Evolutionary conservation across 2,329 filamentous ascomycete species (phyloP), one percentile per base, ranked within the genome.

Genomic region (Leptographium procerum): DNA sequence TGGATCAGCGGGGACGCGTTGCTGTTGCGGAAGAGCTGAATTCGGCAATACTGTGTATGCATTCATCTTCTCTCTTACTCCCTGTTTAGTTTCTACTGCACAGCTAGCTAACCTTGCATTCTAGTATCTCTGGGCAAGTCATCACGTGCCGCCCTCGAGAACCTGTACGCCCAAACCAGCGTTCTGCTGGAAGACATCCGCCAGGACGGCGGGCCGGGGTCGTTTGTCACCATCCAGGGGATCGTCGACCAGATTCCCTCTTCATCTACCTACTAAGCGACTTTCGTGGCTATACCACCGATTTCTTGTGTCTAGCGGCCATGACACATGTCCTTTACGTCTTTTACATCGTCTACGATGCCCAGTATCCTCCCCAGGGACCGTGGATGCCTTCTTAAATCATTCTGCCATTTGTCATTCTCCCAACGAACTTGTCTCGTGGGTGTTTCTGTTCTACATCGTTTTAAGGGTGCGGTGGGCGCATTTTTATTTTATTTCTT

Each of bases 11-110:
- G 56, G 90, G 89, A 1, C 78, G 94, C 50, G 82, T 85, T 22
- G 78, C 83, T 22, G 89, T 97, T 47, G 91, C 91, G 10, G 94
- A 99, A 73, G 91, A 96, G 70, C 77, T 99, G 59, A 97, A 97
- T 71, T 89, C 89, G 61, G 91, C 90, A 52, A 96, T 99, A 65
- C 72, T 99, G 61, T 84, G 91, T 95, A 75, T 75, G 85, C 78
- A 50, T 8, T 26, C 6, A 52, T 19, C 55, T 22, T 6, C 19
- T 40, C 40, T 13, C 40, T 28, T 50, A 56, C 14, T 56, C 14
- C 2, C 31, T 16, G 33, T 22, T 34, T 57, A 66, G 68, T 65
- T 19, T 34, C 52, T 24, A 54, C n/a, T 40, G 28, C 33, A 34
- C 3, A 3, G 69, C 57, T 24, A 48, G 9, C 28, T 36, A 11